Base-by-base conservation (phyloP, 1,284 basidiomycete species). In the Ceratobasidium papillatum region DNA sequence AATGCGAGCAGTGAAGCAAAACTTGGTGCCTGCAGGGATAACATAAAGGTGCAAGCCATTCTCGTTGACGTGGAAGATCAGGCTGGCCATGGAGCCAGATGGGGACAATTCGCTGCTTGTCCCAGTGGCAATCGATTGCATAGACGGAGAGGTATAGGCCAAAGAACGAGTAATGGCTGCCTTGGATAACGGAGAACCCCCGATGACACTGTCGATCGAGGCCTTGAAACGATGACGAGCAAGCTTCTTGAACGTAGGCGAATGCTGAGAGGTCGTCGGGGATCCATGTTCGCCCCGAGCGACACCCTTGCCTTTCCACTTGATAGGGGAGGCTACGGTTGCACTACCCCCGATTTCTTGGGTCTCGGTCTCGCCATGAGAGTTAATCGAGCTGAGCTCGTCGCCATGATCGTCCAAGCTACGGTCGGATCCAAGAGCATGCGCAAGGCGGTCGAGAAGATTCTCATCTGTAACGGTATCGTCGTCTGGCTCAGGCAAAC, bases 271-370 rank as follows among this genome's bases (percentile, higher is more conserved):
- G 12, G 49, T 68, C 5, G 65, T 41, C 3, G 32, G 51, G 65
- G 65, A 68, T 68, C 65, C 65, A 68, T 68, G 51, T 30, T 68
- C 65, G 19, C 65, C 65, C 19, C 65, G 36, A 25, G 65, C 65
- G 17, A 68, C 51, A 49, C 49, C 36, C 38, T 68, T 68, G 32
- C 65, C 65, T n/a, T 68, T 68, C 65, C 65, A 68, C 36, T 56
- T 52, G 51, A 30, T 34, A 2, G 34, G 36, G 32, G 65, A 56
- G 27, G 30, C 27, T 25, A 30, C 36, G 30, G 22, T 56, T 9
- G 34, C 51, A 27, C 49, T 43, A 56, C 32, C 52, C 3, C 12
- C 34, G 22, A 36, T 54, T 41, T 25, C 36, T 27, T 34, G 30
- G 32, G 22, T 56, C 45, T 68, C 17, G 32, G 22, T 27, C 41